Evolutionary conservation across 1,284 basidiomycete genomes (phyloP), one percentile per base, ranked within the genome.

Genomic region (Sparassis latifolia): DNA sequence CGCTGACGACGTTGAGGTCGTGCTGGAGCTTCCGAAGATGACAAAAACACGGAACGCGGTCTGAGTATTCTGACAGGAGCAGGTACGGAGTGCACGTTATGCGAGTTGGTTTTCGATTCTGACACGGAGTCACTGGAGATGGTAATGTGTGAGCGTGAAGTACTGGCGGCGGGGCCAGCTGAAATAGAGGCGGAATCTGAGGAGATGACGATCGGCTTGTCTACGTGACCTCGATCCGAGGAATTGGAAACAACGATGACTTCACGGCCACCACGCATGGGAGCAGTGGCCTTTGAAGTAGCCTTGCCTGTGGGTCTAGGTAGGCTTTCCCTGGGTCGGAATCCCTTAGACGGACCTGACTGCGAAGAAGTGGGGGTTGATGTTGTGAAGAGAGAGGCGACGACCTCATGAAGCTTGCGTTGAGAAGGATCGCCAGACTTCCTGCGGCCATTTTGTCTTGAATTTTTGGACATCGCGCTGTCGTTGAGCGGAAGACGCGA

Each of bases 211-310:
- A 58, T 50, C 20, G 49, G 52, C 7, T 42, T 49, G 20, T 20
- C 20, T 20, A 20, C 20, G 20, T 20, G 20, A 10, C 39, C 39
- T n/a, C 35, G 33, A 29, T 50, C 54, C 3, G 54, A 52, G 5
- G 54, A 55, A 42, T 42, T 52, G 27, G 33, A 42, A 20, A 55
- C 29, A 5, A 46, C 32, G 27, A 54, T 54, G 48, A 52, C 47
- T 41, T 52, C 53, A 43, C 47, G 41, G 33, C 45, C 55, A 10
- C 44, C 12, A 10, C 44, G 44, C 27, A 9, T 30, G 29, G 20
- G 31, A 41, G 35, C 28, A 27, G 10, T 46, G 44, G 32, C 43
- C 41, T 30, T n/a, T 12, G 38, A 33, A 12, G 2, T 42, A 45
- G 45, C 33, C 32, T 45, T 12, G 48, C 46, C 45, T 37, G 12